Conservation (phyloP, 164 flowering plant species). For the Platanus orientalis region DNA sequence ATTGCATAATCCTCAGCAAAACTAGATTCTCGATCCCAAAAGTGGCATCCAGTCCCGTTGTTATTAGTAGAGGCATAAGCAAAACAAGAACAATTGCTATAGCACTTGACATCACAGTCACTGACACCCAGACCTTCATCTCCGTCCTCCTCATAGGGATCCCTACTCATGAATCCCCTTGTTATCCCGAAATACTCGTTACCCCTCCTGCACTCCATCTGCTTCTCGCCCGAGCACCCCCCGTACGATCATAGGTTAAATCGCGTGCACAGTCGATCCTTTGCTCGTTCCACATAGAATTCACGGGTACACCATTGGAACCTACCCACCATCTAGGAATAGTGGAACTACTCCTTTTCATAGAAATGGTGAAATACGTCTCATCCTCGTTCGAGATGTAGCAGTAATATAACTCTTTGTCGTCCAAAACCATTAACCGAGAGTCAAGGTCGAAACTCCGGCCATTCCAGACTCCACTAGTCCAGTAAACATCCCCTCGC, state of each 20-base stretch:
- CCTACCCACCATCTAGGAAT: neutral
- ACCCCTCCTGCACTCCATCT: no score
- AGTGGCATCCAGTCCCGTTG: neutral
- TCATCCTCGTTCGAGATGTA: no score
- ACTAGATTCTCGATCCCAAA: neutral
- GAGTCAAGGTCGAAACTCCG: neutral
- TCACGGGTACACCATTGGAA: no score
- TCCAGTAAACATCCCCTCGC: slow-evolving; percentile 11
- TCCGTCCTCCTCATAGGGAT: neutral
- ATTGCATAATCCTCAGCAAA: neutral
- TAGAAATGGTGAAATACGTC: slow-evolving; percentile 10
- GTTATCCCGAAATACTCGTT: no score
- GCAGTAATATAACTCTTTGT: no score
- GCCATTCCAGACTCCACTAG: slow-evolving; percentile 6
- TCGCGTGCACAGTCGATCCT: no score
- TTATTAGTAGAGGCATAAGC: neutral
- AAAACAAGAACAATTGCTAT: neutral
- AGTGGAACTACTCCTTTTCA: neutral
- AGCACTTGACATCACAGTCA: neutral
- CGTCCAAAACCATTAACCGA: neutral
- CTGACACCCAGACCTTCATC: neutral
- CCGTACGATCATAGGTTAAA: no score
- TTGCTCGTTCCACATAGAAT: no score
- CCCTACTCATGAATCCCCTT: neutral
- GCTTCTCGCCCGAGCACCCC: no score